Conservation (phyloP, 129 eudicot species). For the Glebionis coronaria region DNA sequence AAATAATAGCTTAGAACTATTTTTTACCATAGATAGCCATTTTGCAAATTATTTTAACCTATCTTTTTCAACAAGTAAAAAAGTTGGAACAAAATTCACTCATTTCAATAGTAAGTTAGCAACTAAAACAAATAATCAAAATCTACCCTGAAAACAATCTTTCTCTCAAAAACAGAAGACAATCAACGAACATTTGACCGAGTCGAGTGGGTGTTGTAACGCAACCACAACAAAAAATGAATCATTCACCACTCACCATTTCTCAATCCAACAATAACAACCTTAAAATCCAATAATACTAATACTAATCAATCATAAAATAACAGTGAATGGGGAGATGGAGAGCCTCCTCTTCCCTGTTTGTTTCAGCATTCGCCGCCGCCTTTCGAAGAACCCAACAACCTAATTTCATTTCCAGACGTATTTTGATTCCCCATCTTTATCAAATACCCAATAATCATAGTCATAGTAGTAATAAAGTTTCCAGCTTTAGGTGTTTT, state of each 20-base stretch:
- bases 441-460: conserved; percentile 6
- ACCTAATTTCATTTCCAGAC: background rate
- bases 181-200: conserved; percentile 9
- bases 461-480: conserved; percentile 12
- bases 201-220: conserved; percentile 20
- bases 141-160: background rate
- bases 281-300: background rate
- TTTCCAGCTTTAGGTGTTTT: conserved; percentile 46
- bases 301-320: background rate
- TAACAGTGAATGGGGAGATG: conserved; percentile 66
- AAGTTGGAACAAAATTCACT: too few relatives aligned
- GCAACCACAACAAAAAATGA: conserved; percentile 21
- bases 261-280: background rate
- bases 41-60: too few relatives aligned
- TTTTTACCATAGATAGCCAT: too few relatives aligned
- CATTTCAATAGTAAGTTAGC: too few relatives aligned
- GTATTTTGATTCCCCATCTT: conserved; percentile 16
- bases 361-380: too few relatives aligned
- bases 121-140: too few relatives aligned
- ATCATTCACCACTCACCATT: conserved; percentile 15
- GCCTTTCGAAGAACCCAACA: too few relatives aligned
- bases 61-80: too few relatives aligned
- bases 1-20: too few relatives aligned
- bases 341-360: too few relatives aligned
- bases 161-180: background rate